Evolutionary conservation across 495 filamentous ascomycete species (phyloP), one percentile per base, ranked within the genome.

Genomic region (Talaromyces wortmannii): DNA sequence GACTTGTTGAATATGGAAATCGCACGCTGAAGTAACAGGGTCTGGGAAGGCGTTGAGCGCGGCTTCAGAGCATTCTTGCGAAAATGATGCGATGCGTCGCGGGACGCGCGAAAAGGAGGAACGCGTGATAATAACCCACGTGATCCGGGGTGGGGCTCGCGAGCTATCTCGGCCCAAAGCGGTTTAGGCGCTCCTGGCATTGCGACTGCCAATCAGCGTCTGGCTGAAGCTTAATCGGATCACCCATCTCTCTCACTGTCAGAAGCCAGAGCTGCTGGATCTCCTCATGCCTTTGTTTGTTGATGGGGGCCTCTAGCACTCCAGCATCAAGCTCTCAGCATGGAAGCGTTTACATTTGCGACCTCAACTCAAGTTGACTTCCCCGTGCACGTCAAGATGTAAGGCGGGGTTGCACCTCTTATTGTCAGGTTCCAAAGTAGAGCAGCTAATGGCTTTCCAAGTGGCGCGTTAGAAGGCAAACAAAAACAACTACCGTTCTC

Each of bases 261-360:
- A n/a, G n/a, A n/a, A n/a, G n/a, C 36, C 36, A 40, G 13, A 8
- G n/a, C 13, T 40, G 36, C 8, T 40, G 13, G 13, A 13, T 5
- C 5, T 40, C 23, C 36, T 40, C 36, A 40, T 40, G 36, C 5
- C 36, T 10, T 40, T 13, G 5, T 10, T 40, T 13, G 13, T 40
- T 32, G 52, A 53, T 45, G 52, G 40, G 32, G 30, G 40, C 23
- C 3, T 4, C 16, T 46, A 12, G 7, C 15, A 31, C 29, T 11
- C 30, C 18, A n/a, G 45, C 3, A 13, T 46, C 11, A 53, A 32
- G 29, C n/a, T 16, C 23, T 2, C 40, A 64, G 36, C 50, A 96
- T 97, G 91, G 94, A 98, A 64, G 85, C 91, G 45, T 97, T 95
- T 69, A 92, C 90, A 1, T 97, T 97, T 75, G 91, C 90, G 47